Percentiles rank a stretch among this genome's conserved stretches.
Conservation (phyloP, 2,329 filamentous ascomycete genomes). For the Massarina eburnea region DNA sequence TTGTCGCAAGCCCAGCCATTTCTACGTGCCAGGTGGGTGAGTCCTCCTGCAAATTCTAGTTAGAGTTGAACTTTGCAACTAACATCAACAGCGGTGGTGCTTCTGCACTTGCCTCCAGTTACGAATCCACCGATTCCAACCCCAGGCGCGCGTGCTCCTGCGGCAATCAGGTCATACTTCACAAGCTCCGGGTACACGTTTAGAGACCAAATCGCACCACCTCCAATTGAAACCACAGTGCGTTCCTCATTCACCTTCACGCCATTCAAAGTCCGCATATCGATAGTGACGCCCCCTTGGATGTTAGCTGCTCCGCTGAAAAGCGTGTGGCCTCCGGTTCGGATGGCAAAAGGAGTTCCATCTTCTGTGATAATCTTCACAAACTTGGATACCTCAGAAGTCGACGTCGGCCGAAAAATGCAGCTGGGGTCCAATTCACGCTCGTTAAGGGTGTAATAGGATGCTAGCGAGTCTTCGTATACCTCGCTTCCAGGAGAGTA, state of each 20-base stretch:
- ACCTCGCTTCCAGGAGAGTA: too few relatives aligned
- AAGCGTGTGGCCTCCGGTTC: not conserved
- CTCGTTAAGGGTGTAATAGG: too few relatives aligned
- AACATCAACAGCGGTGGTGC: not conserved
- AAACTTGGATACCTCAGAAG: too few relatives aligned
- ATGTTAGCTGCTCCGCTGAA: not conserved
- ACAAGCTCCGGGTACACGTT: not conserved
- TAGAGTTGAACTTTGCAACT: not conserved
- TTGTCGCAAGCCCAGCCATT: conserved; percentile 10
- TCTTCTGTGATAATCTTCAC: too few relatives aligned
- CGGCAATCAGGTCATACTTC: conserved; percentile 1
- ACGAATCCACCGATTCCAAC: conserved; percentile 5
- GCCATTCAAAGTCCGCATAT: conserved; percentile 5
- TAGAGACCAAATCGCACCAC: not conserved
- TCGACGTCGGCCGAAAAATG: too few relatives aligned
- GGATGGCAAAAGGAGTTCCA: not conserved
- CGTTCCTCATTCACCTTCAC: conserved; percentile 5
- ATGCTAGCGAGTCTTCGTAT: too few relatives aligned
- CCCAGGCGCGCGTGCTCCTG: not conserved
- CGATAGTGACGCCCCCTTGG: conserved; percentile 3
- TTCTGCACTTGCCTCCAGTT: conserved; percentile 1
- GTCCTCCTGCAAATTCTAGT: conserved; percentile 5
- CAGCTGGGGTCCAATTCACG: too few relatives aligned
- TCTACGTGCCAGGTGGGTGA: conserved; percentile 8
- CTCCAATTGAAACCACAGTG: not conserved